Evolutionary conservation across 164 flowering plant genomes (phyloP).

Genomic region (Dillenia turbinata): DNA sequence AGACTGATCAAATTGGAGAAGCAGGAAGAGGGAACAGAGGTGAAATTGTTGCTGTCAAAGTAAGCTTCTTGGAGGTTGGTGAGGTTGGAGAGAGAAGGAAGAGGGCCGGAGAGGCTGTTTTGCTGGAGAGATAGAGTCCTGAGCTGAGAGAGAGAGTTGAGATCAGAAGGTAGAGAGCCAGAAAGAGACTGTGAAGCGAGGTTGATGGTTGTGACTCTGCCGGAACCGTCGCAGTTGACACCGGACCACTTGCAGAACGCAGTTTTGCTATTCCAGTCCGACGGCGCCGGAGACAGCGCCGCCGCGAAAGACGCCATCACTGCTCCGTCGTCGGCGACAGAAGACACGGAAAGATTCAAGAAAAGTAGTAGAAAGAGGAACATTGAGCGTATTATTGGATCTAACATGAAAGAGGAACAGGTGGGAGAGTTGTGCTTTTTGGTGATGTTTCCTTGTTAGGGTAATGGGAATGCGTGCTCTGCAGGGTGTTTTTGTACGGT

Average conservation of each 20-base stretch:
- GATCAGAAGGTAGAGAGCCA: conserved; percentile 37
- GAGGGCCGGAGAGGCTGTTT: conserved; percentile 39
- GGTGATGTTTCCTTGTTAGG: too few relatives aligned
- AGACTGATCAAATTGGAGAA: conserved; percentile 38
- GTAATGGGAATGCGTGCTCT: too few relatives aligned
- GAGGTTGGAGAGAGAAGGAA: conserved; percentile 45
- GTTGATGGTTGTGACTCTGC: conserved; percentile 39
- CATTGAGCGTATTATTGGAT: not conserved
- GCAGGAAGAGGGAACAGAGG: conserved; percentile 23
- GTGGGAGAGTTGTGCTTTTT: too few relatives aligned
- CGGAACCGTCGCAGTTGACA: conserved; percentile 33
- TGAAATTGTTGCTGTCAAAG: conserved; percentile 43
- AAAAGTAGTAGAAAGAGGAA: conserved; percentile 16
- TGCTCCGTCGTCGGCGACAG: conserved; percentile 39
- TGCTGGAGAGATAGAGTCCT: conserved; percentile 31
- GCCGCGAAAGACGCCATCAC: conserved; percentile 28
- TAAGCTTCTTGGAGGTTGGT: conserved; percentile 21
- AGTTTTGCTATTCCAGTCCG: conserved; percentile 32
- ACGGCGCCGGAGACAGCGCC: conserved; percentile 23
- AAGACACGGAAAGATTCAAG: conserved; percentile 3
- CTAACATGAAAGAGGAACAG: too few relatives aligned
- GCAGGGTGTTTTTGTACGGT: too few relatives aligned
- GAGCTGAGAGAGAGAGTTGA: conserved; percentile 39
- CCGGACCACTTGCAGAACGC: conserved; percentile 43
- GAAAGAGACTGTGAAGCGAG: conserved; percentile 31